Percentiles rank a stretch among this genome's conserved stretches.
Conservation (phyloP, 306 rosid species). For the Castanea sativa region DNA sequence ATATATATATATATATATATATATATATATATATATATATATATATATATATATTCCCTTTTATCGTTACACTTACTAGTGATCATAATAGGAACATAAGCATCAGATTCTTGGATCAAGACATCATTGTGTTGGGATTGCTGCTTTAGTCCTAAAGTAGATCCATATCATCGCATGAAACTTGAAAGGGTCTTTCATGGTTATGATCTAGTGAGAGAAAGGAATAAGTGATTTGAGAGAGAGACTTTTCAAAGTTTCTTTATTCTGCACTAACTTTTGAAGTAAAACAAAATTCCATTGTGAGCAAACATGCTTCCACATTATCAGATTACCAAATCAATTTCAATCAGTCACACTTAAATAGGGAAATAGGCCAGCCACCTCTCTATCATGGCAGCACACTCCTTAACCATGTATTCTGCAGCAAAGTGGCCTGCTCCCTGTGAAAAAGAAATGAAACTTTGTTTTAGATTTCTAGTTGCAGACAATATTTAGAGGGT, state of each 20-base stretch:
- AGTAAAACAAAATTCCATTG: neutral
- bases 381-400: conserved; percentile 19
- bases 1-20: neutral
- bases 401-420: conserved; percentile 20
- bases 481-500: neutral
- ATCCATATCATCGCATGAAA: neutral
- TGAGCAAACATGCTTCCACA: neutral
- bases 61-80: neutral
- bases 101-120: neutral
- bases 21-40: neutral
- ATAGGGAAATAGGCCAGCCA: conserved; percentile 25
- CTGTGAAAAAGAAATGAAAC: conserved; percentile 2
- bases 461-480: neutral
- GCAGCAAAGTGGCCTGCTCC: conserved; percentile 32
- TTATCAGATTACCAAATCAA: neutral
- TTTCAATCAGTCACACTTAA: neutral
- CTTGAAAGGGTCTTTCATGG: neutral
- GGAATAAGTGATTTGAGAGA: neutral
- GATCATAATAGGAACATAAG: neutral
- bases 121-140: neutral
- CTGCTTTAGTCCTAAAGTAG: neutral
- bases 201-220: neutral
- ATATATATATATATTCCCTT: neutral
- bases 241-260: neutral
- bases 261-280: neutral